Base-by-base conservation (phyloP, 1,284 basidiomycete species). In the Earliella scabrosa region DNA sequence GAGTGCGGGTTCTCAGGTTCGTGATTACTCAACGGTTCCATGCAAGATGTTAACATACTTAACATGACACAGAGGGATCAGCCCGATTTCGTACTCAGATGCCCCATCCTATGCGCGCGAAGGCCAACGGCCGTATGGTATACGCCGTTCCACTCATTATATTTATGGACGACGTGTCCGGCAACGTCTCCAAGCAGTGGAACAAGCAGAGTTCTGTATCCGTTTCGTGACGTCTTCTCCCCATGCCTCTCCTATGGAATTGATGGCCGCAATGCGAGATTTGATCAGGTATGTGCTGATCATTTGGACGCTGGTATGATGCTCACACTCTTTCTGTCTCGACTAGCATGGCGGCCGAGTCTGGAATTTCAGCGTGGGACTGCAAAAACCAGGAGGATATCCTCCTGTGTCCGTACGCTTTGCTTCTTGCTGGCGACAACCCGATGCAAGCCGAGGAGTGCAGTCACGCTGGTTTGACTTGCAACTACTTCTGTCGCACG, bases 401-500 rank as follows among this genome's bases (percentile, higher is more conserved):
- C 26, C 51, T 71, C 6, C 46, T 73, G 1, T 26, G 68, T 2
- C 68, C 64, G 7, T 71, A 63, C 35, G 46, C 21, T 0, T 45
- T 71, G 0, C 64, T 72, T 24, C 43, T 66, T 4, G 54, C 65
- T 3, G 71, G 71, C 3, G 65, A 75, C 49, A 75, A 75, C 53
- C 73, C 70, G 0, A 73, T 75, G 72, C 73, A 75, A 43, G 67
- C 67, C 0, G 67, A 75, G 43, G 54, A 61, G 23, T 73, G 69
- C 31, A 70, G 70, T 39, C 70, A 73, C 2, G 59, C 40, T 18
- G 67, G 71, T 1, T 45, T 73, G 1, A 54, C 47, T 0, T 59
- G 63, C 2, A 74, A 73, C 16, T 55, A 61, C 35, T 68, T 70
- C 46, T 74, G 73, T 49, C 50, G 66, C 1, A 67, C 59, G 0